A percentile compares a stretch with the other conserved stretches of the same genome.
Conservation (phyloP, 139 green algal genomes). For the Picochlorum costavermella region DNA sequence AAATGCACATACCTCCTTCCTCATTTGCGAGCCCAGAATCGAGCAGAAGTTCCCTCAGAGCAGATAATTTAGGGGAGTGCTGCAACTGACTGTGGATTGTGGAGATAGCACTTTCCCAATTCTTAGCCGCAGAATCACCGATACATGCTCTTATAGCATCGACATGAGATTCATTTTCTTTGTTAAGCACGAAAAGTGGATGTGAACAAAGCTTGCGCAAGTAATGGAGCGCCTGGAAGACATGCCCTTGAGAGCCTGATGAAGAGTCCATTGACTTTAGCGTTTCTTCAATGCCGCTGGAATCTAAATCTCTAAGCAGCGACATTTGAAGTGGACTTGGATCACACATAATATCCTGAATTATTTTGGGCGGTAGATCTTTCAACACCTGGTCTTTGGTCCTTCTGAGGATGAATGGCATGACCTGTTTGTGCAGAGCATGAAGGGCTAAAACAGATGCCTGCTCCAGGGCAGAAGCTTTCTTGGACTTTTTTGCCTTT, state of each 20-base stretch:
- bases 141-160: constrained; percentile 27
- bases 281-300: constrained; percentile 4
- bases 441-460: constrained; percentile 62
- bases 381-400: constrained; percentile 91
- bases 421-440: constrained; percentile 81
- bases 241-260: constrained; percentile 5
- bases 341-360: constrained; percentile 87
- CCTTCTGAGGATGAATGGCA: constrained; percentile 90
- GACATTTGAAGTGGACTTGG: constrained; percentile 65
- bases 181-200: constrained; percentile 79
- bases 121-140: neutral
- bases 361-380: constrained; percentile 93
- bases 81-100: constrained; percentile 31
- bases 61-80: constrained; percentile 87
- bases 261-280: neutral
- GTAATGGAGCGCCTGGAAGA: constrained; percentile 75
- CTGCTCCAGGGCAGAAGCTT: constrained; percentile 29
- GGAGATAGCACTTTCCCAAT: constrained; percentile 16
- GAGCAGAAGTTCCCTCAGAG: constrained; percentile 78
- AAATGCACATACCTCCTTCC: neutral
- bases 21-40: constrained; percentile 62
- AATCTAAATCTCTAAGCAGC: constrained; percentile 77
- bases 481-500: constrained; percentile 42
- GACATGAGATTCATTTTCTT: constrained; percentile 43
- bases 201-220: constrained; percentile 93